These are phyloP conservation scores for Blastomyces silverae DNA, from an alignment of 2,329 filamentous ascomycete species.

Conservation along the genomic window DNA sequence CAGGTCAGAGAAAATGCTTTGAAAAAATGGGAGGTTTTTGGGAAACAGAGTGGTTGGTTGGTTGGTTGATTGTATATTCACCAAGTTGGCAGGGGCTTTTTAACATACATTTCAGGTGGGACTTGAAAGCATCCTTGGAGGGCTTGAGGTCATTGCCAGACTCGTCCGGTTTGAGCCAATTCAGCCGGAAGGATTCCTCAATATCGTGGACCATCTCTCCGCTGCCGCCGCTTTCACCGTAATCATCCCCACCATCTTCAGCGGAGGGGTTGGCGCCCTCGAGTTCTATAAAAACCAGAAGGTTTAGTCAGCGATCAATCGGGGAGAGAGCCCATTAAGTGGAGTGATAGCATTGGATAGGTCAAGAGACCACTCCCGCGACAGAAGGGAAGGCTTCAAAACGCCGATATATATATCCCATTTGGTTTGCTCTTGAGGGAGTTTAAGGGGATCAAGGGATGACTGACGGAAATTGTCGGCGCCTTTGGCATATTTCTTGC, in stretches of 20 bases:
- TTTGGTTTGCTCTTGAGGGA: not conserved
- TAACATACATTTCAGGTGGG: constrained; percentile 72
- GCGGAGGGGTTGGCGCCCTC: constrained; percentile 91
- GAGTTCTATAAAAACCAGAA: constrained; percentile 29
- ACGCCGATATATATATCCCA: not conserved
- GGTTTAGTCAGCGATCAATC: not conserved
- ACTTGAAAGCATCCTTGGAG: constrained; percentile 77
- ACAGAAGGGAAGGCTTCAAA: not conserved
- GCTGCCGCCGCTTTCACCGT: constrained; percentile 51
- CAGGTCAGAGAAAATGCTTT: constrained; percentile 10
- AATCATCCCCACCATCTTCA: constrained; percentile 73
- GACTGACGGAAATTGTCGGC: constrained; percentile 64
- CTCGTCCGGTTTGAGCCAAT: constrained; percentile 47
- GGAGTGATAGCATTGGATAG: not conserved
- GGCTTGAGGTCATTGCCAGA: constrained; percentile 31
- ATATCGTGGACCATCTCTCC: constrained; percentile 75
- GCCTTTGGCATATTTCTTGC: constrained; percentile 77
- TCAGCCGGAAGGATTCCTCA: constrained; percentile 83
- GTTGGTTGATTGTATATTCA: not conserved
- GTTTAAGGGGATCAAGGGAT: not conserved
- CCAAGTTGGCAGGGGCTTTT: not conserved
- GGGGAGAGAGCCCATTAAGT: not conserved
- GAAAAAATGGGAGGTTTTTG: constrained; percentile 15
- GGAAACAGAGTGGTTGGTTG: not conserved
- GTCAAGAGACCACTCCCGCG: not conserved